Conservation (phyloP, 2,329 filamentous ascomycete species). For the Phialophora tarda region DNA sequence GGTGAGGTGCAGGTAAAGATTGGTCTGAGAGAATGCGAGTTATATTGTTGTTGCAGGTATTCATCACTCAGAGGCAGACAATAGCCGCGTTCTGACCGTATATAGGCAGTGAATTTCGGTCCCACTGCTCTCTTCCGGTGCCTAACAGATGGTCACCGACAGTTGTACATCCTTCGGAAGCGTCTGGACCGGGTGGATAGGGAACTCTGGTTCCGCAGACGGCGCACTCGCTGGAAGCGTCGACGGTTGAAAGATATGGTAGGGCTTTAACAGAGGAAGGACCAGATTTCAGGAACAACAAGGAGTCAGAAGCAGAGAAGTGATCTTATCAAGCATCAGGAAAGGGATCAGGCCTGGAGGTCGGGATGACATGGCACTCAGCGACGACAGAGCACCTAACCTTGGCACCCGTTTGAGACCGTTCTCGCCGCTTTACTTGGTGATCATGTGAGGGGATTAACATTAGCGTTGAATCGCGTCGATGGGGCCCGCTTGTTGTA, state of each 20-base stretch:
- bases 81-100: neutral
- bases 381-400: neutral
- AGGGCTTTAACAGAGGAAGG: neutral
- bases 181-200: neutral
- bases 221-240: neutral
- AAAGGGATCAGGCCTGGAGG: slow-evolving; percentile 6
- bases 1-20: neutral
- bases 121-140: neutral
- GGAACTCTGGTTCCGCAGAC: neutral
- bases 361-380: slow-evolving; percentile 15
- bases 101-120: neutral
- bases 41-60: neutral
- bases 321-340: slow-evolving; percentile 8
- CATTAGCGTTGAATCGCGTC: too few relatives aligned
- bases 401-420: too few relatives aligned
- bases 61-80: neutral
- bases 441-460: neutral
- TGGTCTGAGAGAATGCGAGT: neutral
- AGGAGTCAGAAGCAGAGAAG: slow-evolving; percentile 6
- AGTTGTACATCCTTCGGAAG: slow-evolving; percentile 5
- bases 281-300: neutral
- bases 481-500: too few relatives aligned
- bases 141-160: slow-evolving; percentile 9
- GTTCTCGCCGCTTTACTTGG: too few relatives aligned
- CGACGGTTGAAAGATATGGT: neutral